phyloP scores from a whole-genome alignment of 352 stramenopile species.

The Pythium apleroticum region DNA sequence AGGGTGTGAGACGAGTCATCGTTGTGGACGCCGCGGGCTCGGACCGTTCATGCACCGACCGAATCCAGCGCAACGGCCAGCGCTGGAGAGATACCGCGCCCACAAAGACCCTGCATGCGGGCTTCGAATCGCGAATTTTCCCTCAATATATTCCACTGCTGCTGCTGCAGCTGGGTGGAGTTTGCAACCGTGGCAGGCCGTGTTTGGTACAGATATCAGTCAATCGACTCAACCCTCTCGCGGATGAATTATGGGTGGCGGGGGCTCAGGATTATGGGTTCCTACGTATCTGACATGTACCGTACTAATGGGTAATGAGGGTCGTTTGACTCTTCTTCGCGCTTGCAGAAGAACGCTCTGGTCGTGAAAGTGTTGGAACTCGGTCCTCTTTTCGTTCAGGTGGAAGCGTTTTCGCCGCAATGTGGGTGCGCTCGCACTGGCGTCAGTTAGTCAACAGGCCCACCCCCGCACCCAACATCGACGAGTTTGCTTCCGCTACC shows the following conservation, averaged over 20 bases:
- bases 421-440: not conserved
- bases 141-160: not conserved
- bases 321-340: slow-evolving; percentile 1
- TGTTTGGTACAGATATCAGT: too few species aligned
- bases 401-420: slow-evolving; percentile 4
- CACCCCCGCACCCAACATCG: not conserved
- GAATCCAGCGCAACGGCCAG: too few species aligned
- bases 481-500: not conserved
- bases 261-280: not conserved
- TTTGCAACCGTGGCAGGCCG: too few species aligned
- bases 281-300: not conserved
- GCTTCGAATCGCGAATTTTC: too few species aligned
- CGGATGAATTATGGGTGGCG: not conserved
- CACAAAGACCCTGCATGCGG: too few species aligned
- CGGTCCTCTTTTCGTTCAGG: not conserved
- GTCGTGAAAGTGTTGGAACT: not conserved
- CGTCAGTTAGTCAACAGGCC: slow-evolving; percentile 3
- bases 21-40: not conserved
- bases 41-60: too few species aligned
- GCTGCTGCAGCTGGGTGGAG: not conserved
- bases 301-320: not conserved
- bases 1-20: not conserved
- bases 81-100: not conserved
- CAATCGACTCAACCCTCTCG: too few species aligned
- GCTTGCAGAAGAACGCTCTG: not conserved